These are phyloP conservation scores for Stemphylium beticola DNA, from an alignment of 2,329 filamentous ascomycete species.

Conservation along the genomic window DNA sequence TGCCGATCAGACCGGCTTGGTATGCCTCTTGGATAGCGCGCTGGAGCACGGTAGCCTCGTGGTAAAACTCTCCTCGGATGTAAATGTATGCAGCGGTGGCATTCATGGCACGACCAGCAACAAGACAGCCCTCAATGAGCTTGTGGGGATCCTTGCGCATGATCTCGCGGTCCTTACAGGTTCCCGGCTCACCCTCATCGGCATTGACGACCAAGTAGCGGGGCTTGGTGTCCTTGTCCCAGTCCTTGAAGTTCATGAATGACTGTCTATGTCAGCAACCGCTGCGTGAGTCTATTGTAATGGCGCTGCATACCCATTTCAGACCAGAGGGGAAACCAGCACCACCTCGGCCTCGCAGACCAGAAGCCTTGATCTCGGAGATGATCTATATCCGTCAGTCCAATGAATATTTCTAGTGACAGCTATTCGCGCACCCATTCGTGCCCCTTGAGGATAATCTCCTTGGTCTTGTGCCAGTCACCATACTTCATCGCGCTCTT, in stretches of 20 bases:
- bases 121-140: slow-evolving; percentile 94
- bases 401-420: background rate
- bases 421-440: slow-evolving; percentile 71
- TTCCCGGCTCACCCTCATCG: slow-evolving; percentile 97
- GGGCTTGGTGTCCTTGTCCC: slow-evolving; percentile 96
- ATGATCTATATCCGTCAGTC: slow-evolving; percentile 71
- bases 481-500: slow-evolving; percentile 97
- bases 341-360: slow-evolving; percentile 92
- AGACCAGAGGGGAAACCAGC: slow-evolving; percentile 97
- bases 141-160: slow-evolving; percentile 99
- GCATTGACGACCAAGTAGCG: slow-evolving; percentile 98
- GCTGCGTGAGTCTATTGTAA: background rate
- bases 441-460: slow-evolving; percentile 95
- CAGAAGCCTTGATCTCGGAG: slow-evolving; percentile 94
- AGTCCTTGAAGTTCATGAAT: slow-evolving; percentile 99
- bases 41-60: slow-evolving; percentile 93
- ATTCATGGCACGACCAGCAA: slow-evolving; percentile 98
- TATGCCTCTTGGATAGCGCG: slow-evolving; percentile 98
- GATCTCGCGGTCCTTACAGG: slow-evolving; percentile 99
- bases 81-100: slow-evolving; percentile 99
- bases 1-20: slow-evolving; percentile 90
- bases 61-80: slow-evolving; percentile 97
- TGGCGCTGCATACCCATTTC: slow-evolving; percentile 81
- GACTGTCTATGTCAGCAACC: slow-evolving; percentile 64
- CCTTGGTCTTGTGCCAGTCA: slow-evolving; percentile 99